A percentile compares a stretch with the other conserved stretches of the same genome.
phyloP scores from a whole-genome alignment of 352 stramenopile genomes.

The Phytophthora palmivora region DNA sequence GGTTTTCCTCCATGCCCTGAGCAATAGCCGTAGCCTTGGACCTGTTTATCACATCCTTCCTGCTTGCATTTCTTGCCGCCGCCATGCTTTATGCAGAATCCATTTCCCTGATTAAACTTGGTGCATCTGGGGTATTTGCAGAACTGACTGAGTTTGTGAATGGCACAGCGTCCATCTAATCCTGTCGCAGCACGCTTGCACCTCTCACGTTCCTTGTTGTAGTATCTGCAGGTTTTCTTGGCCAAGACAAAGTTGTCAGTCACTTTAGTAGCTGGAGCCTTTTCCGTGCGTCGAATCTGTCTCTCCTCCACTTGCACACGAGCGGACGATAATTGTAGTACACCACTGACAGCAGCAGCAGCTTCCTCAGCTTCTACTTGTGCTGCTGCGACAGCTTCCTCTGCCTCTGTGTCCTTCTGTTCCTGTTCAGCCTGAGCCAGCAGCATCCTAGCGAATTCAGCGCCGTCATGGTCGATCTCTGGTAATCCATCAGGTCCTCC shows the following conservation, averaged over 20 bases:
- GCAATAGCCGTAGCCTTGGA: slow-evolving; percentile 87
- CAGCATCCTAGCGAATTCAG: slow-evolving; percentile 76
- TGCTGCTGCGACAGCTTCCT: slow-evolving; percentile 24
- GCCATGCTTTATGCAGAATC: slow-evolving; percentile 87
- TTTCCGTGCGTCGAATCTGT: slow-evolving; percentile 6
- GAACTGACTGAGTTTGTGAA: slow-evolving; percentile 88
- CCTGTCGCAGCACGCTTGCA: slow-evolving; percentile 74
- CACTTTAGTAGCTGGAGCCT: slow-evolving; percentile 18
- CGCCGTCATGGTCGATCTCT: slow-evolving; percentile 73
- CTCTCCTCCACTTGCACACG: slow-evolving; percentile 19
- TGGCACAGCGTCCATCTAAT: slow-evolving; percentile 74
- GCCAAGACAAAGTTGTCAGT: slow-evolving; percentile 28
- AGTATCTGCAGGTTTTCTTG: slow-evolving; percentile 73
- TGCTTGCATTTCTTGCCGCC: slow-evolving; percentile 88
- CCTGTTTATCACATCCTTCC: slow-evolving; percentile 80
- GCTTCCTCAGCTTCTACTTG: slow-evolving; percentile 34
- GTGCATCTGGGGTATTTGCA: slow-evolving; percentile 78
- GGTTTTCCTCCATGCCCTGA: slow-evolving; percentile 84
- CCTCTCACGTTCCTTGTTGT: slow-evolving; percentile 72
- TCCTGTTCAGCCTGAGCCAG: slow-evolving; percentile 73
- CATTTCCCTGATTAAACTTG: slow-evolving; percentile 89
- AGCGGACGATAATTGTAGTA: slow-evolving; percentile 35
- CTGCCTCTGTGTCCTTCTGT: slow-evolving; percentile 31
- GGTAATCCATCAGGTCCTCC: slow-evolving; percentile 57
- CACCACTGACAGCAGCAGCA: slow-evolving; percentile 18